A percentile compares a stretch with the other conserved stretches of the same genome.
Evolutionary conservation across 768 basidiomycete species (phyloP).

Genomic region (Sutorius australiensis): DNA sequence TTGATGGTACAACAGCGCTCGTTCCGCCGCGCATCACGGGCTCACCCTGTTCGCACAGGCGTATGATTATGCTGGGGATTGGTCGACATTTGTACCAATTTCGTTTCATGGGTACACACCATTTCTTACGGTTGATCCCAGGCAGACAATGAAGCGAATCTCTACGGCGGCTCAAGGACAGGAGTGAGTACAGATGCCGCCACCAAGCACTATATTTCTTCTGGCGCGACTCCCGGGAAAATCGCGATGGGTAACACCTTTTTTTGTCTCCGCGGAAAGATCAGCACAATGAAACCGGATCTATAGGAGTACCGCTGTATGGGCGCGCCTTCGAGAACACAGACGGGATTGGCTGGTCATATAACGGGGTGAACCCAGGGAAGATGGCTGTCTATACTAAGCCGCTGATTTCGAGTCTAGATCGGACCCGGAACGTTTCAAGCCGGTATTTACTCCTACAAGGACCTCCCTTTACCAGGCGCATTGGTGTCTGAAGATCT

Average conservation of each 20-base stretch:
- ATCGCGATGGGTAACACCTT: constrained; percentile 54
- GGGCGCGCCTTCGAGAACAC: constrained; percentile 77
- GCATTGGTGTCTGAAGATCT: constrained; percentile 63
- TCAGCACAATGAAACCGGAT: background rate
- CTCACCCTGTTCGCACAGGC: constrained; percentile 37
- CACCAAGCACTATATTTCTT: constrained; percentile 52
- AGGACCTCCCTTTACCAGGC: constrained; percentile 59
- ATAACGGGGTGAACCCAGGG: constrained; percentile 50
- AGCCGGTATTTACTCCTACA: constrained; percentile 59
- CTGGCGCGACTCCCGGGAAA: constrained; percentile 63
- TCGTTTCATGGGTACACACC: constrained; percentile 9
- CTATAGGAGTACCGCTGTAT: constrained; percentile 70
- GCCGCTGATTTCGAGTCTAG: constrained; percentile 30
- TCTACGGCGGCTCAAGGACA: constrained; percentile 63
- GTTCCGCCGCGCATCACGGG: background rate
- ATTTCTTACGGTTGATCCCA: constrained; percentile 9
- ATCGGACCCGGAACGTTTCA: constrained; percentile 58
- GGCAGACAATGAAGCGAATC: constrained; percentile 58
- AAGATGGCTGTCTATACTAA: background rate
- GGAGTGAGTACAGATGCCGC: constrained; percentile 66
- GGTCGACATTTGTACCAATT: constrained; percentile 55
- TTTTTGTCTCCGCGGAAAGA: background rate
- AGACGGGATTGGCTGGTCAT: constrained; percentile 60
- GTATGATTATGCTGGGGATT: constrained; percentile 77
- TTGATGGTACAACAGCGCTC: constrained; percentile 52